Evolutionary conservation across 352 stramenopile species (phyloP), one percentile per base, ranked within the genome.

Genomic region (Phytophthora brassicae): DNA sequence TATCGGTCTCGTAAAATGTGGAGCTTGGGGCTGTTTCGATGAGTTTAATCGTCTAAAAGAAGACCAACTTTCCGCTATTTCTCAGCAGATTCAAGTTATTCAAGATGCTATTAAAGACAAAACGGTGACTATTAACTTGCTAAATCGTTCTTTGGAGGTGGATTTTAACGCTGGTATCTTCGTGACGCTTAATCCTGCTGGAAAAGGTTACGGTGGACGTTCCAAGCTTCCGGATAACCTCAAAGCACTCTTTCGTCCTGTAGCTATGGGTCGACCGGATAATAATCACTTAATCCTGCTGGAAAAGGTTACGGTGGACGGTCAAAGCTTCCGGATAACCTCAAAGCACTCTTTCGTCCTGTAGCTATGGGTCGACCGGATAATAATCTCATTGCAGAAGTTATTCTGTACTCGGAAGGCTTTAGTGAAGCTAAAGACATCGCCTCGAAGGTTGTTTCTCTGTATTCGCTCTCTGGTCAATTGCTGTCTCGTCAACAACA

Each of bases 21-120:
- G 95, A 13, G 95, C 93, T 22, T 98, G 94, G 94, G 94, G 94
- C n/a, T 98, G 94, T 59, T 98, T 98, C 41, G 94, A 98, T 39
- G 94, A 98, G 60, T 98, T 98, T 56, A 98, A 98, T 69, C 89
- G 95, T 1, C 73, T 98, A 2, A 98, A 98, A 54, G 89, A 96
- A 36, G 93, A 98, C 35, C 87, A 98, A 65, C 78, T 98, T 16
- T 97, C 88, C 1, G 94, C 91, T 6, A 94, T 98, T 59, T 97
- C 87, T 0, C 91, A 98, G 73, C 95, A 98, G 71, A 97, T 98
- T 56, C 91, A 98, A 56, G 70, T 97, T 16, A 98, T 98, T 51
- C 90, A 98, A 68, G 88, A 97, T 56, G 93, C 92, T 0, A 97
- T 98, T 51, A 98, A 97, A 62, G 86, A 92, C 23, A 73, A 84